These are phyloP conservation scores for Amanita thiersii DNA, from an alignment of 768 basidiomycete species.

Conservation along the genomic window DNA sequence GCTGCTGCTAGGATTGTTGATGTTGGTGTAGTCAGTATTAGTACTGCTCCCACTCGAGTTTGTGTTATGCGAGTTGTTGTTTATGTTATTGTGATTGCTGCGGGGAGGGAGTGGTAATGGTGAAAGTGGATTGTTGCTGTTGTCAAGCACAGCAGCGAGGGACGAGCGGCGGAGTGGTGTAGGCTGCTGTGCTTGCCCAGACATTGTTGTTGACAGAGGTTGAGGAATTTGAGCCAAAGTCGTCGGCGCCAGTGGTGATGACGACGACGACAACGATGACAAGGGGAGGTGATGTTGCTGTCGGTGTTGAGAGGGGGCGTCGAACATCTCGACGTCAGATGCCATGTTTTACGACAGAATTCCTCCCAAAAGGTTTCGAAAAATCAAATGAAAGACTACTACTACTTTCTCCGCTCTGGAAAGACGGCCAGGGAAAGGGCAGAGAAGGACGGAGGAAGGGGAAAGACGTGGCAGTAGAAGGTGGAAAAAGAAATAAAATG, in stretches of 20 bases:
- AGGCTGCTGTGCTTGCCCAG: not conserved
- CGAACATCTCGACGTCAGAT: constrained; percentile 21
- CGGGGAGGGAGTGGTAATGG: constrained; percentile 3
- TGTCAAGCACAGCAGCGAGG: constrained; percentile 6
- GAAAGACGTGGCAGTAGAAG: not conserved
- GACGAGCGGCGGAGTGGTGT: not conserved
- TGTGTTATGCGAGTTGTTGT: not conserved
- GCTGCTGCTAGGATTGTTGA: not conserved
- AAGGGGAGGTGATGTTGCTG: constrained; percentile 13
- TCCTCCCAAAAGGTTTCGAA: not conserved
- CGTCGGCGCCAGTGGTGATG: constrained; percentile 9
- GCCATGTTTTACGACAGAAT: constrained; percentile 13
- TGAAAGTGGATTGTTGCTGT: constrained; percentile 9
- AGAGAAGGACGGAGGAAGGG: constrained; percentile 1
- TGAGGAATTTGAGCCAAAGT: not conserved
- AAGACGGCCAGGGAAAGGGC: constrained; percentile 1
- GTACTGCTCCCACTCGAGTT: not conserved
- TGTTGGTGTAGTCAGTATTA: not conserved
- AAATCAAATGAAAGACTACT: not conserved
- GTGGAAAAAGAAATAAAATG: constrained; percentile 1
- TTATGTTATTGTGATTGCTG: not conserved
- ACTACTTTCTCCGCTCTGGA: not conserved
- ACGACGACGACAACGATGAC: constrained; percentile 14
- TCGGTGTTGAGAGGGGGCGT: constrained; percentile 11
- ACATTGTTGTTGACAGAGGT: not conserved